These are phyloP conservation scores for Lipomyces orientalis DNA, from an alignment of 805 yeast genomes.

Conservation along the genomic window DNA sequence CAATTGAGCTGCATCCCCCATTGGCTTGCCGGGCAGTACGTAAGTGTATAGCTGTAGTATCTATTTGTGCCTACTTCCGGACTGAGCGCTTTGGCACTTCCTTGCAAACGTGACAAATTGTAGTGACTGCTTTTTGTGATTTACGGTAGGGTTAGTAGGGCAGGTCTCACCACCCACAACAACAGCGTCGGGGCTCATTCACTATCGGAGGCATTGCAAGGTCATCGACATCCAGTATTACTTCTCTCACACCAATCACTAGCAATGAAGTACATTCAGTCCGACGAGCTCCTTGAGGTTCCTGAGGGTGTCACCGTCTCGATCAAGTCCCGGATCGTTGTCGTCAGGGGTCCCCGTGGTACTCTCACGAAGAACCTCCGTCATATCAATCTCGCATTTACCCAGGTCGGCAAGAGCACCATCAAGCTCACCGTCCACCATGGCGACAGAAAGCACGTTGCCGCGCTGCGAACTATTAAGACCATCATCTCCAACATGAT, in stretches of 20 bases:
- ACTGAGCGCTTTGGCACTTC: neutral
- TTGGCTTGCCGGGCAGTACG: neutral
- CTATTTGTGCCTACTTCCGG: neutral
- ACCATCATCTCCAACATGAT: slow-evolving; percentile 91
- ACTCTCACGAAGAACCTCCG: slow-evolving; percentile 84
- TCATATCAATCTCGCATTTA: slow-evolving; percentile 94
- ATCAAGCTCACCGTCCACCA: slow-evolving; percentile 93
- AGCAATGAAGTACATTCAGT: slow-evolving; percentile 81
- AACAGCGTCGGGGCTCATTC: too few species aligned
- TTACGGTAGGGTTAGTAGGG: neutral
- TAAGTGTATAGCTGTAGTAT: neutral
- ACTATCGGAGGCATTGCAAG: too few species aligned
- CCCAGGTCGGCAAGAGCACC: slow-evolving; percentile 69
- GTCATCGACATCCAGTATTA: too few species aligned
- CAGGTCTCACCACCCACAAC: slow-evolving; percentile 1
- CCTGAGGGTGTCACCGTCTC: slow-evolving; percentile 92
- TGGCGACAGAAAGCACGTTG: slow-evolving; percentile 99
- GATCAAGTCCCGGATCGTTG: slow-evolving; percentile 89
- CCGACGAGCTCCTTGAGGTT: slow-evolving; percentile 79
- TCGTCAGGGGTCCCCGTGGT: slow-evolving; percentile 99
- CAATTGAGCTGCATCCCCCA: neutral
- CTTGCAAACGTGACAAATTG: neutral
- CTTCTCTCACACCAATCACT: slow-evolving; percentile 6
- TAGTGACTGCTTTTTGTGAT: slow-evolving; percentile 13
- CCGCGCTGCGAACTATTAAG: slow-evolving; percentile 98